Evolutionary conservation across 2,329 filamentous ascomycete species (phyloP).

Genomic region (Ophiostoma novo-ulmi): DNA sequence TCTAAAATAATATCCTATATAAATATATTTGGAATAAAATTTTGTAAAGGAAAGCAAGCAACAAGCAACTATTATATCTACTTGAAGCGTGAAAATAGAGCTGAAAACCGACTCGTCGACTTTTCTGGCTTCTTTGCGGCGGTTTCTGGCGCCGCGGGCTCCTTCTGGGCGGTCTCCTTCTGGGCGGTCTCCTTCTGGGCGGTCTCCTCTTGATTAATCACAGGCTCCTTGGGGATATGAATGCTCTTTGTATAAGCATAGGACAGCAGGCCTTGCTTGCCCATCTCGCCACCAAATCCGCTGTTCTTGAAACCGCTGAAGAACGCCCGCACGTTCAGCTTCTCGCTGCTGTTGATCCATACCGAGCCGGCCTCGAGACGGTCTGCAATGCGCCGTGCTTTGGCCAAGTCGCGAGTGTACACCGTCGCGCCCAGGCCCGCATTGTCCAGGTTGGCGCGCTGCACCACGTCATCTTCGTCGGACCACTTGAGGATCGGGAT

Average conservation of each 20-base stretch:
- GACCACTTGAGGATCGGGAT: no score
- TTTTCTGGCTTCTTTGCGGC: neutral
- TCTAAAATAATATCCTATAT: neutral
- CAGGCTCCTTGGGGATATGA: neutral
- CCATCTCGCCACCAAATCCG: neutral
- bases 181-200: no score
- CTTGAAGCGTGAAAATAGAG: neutral
- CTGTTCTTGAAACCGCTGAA: neutral
- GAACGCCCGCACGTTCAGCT: neutral
- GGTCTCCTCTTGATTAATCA: no score
- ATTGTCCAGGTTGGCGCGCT: no score
- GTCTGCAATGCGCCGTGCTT: no score
- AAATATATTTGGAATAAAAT: neutral
- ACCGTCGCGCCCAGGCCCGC: no score
- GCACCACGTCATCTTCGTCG: no score
- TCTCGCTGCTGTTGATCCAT: neutral
- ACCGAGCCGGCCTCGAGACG: neutral
- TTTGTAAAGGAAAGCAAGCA: no score
- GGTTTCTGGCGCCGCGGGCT: no score
- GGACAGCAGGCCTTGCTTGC: neutral
- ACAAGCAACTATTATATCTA: no score
- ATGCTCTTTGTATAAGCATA: neutral
- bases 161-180: no score
- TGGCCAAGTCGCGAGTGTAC: no score
- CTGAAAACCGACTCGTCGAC: neutral